These are phyloP conservation scores for Podaxis carcinomalis DNA, from an alignment of 768 basidiomycete genomes.

Conservation along the genomic window DNA sequence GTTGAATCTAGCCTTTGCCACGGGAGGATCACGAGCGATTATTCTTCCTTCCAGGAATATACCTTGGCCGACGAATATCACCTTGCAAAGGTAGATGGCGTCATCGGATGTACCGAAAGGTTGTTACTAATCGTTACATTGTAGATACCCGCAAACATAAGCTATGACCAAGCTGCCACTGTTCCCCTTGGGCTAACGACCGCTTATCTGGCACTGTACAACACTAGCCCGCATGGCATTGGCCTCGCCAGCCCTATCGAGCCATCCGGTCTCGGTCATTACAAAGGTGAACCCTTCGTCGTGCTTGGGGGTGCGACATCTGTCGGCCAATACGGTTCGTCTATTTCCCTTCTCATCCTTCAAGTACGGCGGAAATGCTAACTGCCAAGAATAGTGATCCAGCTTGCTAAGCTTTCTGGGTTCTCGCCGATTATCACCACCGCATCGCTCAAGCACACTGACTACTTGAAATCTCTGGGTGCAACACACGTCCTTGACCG, in stretches of 20 bases:
- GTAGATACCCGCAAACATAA: slow-evolving; percentile 42
- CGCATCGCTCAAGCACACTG: slow-evolving; percentile 25
- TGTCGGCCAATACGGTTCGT: slow-evolving; percentile 23
- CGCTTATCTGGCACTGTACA: slow-evolving; percentile 48
- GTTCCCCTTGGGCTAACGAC: slow-evolving; percentile 46
- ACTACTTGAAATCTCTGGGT: slow-evolving; percentile 32
- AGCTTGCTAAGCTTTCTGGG: slow-evolving; percentile 35
- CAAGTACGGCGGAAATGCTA: slow-evolving; percentile 19
- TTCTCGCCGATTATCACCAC: slow-evolving; percentile 39
- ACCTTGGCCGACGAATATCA: slow-evolving; percentile 34
- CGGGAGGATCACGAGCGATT: slow-evolving; percentile 32
- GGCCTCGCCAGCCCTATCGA: slow-evolving; percentile 37
- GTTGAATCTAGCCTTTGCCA: slow-evolving; percentile 27
- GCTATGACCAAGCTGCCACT: slow-evolving; percentile 45
- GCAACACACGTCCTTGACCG: slow-evolving; percentile 35
- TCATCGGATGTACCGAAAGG: slow-evolving; percentile 3
- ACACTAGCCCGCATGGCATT: slow-evolving; percentile 29
- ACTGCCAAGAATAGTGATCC: slow-evolving; percentile 10
- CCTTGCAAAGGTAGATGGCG: slow-evolving; percentile 30
- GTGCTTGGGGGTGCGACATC: slow-evolving; percentile 26
- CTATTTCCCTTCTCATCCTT: slow-evolving; percentile 22
- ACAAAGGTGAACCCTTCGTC: slow-evolving; percentile 39
- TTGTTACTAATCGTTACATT: background rate
- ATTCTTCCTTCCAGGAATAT: slow-evolving; percentile 42
- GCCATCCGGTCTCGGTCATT: slow-evolving; percentile 31